Conservation (phyloP, 768 basidiomycete species). For the Pleurotus djamor region DNA sequence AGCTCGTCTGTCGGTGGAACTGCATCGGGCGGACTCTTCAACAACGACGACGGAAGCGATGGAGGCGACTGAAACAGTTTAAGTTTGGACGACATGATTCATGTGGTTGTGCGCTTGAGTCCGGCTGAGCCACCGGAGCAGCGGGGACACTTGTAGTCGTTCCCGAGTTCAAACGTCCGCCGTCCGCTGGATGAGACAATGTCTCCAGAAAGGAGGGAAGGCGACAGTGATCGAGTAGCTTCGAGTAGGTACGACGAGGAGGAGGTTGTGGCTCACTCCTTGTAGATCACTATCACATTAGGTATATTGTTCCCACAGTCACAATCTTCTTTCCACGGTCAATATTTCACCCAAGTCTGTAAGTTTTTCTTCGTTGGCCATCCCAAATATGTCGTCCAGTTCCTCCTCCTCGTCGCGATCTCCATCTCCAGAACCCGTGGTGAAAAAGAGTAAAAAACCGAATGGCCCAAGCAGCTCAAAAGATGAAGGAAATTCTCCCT, state of each 20-base stretch:
- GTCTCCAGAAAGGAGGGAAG: no score
- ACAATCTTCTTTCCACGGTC: not conserved
- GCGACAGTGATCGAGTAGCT: not conserved
- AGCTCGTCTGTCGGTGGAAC: conserved; percentile 77
- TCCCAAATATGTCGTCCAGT: no score
- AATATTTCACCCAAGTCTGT: not conserved
- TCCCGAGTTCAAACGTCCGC: not conserved
- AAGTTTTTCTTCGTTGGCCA: no score
- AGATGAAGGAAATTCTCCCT: conserved; percentile 23
- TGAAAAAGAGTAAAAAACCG: no score
- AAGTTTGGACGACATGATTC: conserved; percentile 62
- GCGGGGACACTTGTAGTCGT: conserved; percentile 2
- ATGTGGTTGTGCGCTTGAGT: conserved; percentile 8
- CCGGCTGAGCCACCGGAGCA: conserved; percentile 11
- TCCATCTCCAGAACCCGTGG: no score
- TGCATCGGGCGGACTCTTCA: conserved; percentile 61
- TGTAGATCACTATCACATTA: not conserved
- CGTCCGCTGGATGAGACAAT: not conserved
- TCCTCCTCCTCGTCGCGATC: no score
- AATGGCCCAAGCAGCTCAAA: no score
- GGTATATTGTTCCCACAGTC: not conserved
- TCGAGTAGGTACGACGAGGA: not conserved
- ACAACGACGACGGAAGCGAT: conserved; percentile 54
- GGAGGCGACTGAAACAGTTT: conserved; percentile 44
- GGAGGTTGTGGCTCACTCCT: not conserved